Evolutionary conservation across 2,329 filamentous ascomycete genomes (phyloP).

Genomic region (Fusarium decemcellulare): DNA sequence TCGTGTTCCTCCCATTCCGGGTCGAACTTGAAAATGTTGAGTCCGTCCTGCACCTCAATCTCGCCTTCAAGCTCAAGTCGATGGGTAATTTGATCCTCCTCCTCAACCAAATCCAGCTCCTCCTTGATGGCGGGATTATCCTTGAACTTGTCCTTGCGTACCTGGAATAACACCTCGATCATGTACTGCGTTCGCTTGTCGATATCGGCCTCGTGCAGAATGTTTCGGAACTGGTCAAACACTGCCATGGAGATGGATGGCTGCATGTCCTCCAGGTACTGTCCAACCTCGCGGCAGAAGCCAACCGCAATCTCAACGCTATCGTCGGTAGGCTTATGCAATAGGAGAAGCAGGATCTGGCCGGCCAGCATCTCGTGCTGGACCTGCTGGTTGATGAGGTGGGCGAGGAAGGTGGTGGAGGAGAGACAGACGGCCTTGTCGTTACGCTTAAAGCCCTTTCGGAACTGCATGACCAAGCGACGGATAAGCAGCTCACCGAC

Average conservation of each 20-base stretch:
- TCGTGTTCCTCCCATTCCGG: conserved; percentile 92
- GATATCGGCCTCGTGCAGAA: conserved; percentile 96
- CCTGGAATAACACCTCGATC: conserved; percentile 98
- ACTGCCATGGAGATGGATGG: conserved; percentile 88
- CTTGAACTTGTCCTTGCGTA: conserved; percentile 96
- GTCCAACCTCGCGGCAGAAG: conserved; percentile 91
- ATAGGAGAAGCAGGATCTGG: conserved; percentile 90
- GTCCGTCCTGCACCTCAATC: conserved; percentile 85
- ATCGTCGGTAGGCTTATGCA: conserved; percentile 97
- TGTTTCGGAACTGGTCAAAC: conserved; percentile 96
- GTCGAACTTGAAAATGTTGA: conserved; percentile 98
- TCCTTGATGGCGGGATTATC: conserved; percentile 92
- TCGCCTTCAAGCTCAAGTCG: conserved; percentile 85
- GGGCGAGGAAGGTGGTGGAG: conserved; percentile 94
- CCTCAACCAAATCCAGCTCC: conserved; percentile 94
- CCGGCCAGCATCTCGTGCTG: conserved; percentile 94
- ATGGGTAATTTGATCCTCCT: conserved; percentile 98
- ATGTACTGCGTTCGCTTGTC: conserved; percentile 99
- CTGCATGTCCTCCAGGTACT: conserved; percentile 97
- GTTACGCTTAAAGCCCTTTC: conserved; percentile 95
- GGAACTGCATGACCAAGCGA: conserved; percentile 90
- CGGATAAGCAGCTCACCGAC: conserved; percentile 93
- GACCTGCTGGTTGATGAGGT: conserved; percentile 96
- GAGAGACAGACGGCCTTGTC: conserved; percentile 97
- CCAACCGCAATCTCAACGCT: conserved; percentile 98